Conservation (phyloP, 331 rosid genomes). For the Spiraea crenata region DNA sequence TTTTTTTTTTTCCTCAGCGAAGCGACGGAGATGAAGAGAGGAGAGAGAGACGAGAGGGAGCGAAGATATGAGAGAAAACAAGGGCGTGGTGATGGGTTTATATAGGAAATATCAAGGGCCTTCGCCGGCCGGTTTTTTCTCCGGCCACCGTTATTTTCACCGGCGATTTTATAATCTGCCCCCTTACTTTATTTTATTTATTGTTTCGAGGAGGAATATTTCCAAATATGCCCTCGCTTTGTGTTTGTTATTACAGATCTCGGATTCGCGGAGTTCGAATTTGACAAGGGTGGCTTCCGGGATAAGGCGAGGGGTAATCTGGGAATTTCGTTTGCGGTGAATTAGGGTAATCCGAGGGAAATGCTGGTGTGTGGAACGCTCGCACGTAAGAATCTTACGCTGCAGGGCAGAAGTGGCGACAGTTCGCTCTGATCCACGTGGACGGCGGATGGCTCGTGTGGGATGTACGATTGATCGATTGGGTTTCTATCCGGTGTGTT, state of each 20-base stretch:
- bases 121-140: constrained; percentile 33
- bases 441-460: background rate
- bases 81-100: constrained; percentile 60
- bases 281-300: background rate
- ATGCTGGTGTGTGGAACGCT: constrained; percentile 16
- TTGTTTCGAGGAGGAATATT: background rate
- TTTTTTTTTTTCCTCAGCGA: too few relatives aligned
- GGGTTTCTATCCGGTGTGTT: background rate
- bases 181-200: constrained; percentile 10
- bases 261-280: background rate
- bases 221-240: constrained; percentile 2
- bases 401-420: background rate
- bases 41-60: constrained; percentile 19
- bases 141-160: constrained; percentile 49
- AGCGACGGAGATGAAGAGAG: constrained; percentile 24
- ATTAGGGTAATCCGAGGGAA: background rate
- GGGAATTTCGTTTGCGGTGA: too few relatives aligned
- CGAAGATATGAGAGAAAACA: constrained; percentile 48
- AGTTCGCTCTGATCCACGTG: constrained; percentile 6
- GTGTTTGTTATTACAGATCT: too few relatives aligned
- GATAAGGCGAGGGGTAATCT: constrained; percentile 7
- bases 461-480: background rate
- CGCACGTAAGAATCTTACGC: constrained; percentile 31
- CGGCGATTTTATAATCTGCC: constrained; percentile 8
- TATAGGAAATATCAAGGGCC: constrained; percentile 74